Percentiles rank a stretch among this genome's conserved stretches.
Evolutionary conservation across 139 green algal genomes (phyloP).

Genomic region (Coelastrella sp.): DNA sequence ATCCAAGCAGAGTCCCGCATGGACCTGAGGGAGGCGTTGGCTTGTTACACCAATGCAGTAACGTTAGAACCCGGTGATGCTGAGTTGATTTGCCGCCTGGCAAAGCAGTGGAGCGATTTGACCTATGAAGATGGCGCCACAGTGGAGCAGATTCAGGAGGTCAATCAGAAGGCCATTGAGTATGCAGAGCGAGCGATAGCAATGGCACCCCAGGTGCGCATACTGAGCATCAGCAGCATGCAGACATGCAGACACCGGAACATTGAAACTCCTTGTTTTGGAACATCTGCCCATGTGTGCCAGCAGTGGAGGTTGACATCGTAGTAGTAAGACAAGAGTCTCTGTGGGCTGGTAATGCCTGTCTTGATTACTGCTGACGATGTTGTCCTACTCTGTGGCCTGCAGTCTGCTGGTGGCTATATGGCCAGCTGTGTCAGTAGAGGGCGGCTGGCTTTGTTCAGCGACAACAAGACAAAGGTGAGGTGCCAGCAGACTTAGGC

Average conservation of each 20-base stretch:
- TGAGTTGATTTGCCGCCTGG: constrained; percentile 56
- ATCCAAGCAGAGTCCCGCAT: constrained; percentile 45
- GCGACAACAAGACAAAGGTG: constrained; percentile 79
- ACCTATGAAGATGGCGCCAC: constrained; percentile 68
- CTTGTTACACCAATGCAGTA: constrained; percentile 42
- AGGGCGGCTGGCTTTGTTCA: constrained; percentile 78
- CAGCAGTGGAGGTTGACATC: too few relatives aligned
- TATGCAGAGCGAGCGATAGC: constrained; percentile 60
- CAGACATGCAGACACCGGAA: too few relatives aligned
- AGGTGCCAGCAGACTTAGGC: too few relatives aligned
- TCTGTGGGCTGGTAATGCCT: too few relatives aligned
- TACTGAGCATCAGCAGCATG: too few relatives aligned
- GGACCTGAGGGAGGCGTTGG: constrained; percentile 47
- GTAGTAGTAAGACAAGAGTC: too few relatives aligned
- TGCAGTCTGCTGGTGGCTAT: constrained; percentile 39
- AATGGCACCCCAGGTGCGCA: constrained; percentile 41
- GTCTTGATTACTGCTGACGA: background rate
- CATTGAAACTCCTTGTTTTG: too few relatives aligned
- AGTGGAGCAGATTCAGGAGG: constrained; percentile 48
- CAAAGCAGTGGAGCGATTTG: constrained; percentile 74
- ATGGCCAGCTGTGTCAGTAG: constrained; percentile 69
- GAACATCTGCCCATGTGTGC: too few relatives aligned
- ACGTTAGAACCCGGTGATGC: constrained; percentile 56
- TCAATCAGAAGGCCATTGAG: constrained; percentile 72
- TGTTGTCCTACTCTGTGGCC: background rate